Evolutionary conservation across 768 basidiomycete species (phyloP).

Genomic region (Mycena galericulata): DNA sequence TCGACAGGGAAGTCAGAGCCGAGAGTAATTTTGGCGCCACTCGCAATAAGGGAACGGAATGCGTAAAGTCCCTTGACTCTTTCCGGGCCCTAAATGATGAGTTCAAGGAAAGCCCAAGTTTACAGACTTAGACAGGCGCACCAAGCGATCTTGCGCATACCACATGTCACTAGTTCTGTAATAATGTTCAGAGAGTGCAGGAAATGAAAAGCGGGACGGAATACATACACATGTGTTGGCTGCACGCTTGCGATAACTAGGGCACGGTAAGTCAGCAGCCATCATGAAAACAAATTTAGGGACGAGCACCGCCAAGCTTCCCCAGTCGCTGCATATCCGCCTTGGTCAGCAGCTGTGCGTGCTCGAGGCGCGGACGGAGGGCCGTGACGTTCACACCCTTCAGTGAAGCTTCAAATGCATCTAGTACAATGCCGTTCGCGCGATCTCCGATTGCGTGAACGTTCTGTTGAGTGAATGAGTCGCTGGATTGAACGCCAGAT

Average conservation of each 20-base stretch:
- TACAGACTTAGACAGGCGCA: slow-evolving; percentile 40
- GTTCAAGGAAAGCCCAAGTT: slow-evolving; percentile 13
- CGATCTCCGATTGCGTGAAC: slow-evolving; percentile 91
- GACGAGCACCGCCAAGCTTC: slow-evolving; percentile 76
- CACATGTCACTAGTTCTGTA: slow-evolving; percentile 88
- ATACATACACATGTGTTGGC: slow-evolving; percentile 88
- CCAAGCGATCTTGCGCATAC: slow-evolving; percentile 88
- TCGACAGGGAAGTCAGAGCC: slow-evolving; percentile 98
- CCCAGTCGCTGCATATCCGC: slow-evolving; percentile 79
- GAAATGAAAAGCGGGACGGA: neutral
- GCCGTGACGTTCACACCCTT: slow-evolving; percentile 53
- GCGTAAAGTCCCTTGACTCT: slow-evolving; percentile 92
- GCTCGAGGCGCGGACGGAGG: slow-evolving; percentile 87
- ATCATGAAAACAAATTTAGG: neutral
- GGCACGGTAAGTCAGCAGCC: slow-evolving; percentile 12
- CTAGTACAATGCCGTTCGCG: slow-evolving; percentile 88
- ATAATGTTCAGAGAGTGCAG: neutral
- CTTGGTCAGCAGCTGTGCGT: slow-evolving; percentile 87
- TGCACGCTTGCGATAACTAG: slow-evolving; percentile 97
- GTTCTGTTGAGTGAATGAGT: slow-evolving; percentile 64
- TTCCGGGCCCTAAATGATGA: slow-evolving; percentile 69
- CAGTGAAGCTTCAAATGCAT: slow-evolving; percentile 83
- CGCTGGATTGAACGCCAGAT: neutral
- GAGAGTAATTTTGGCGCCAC: slow-evolving; percentile 75
- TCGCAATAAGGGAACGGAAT: slow-evolving; percentile 82